Conservation (phyloP, 176 grass and related monocot genomes). For the Ensete ventricosum region DNA sequence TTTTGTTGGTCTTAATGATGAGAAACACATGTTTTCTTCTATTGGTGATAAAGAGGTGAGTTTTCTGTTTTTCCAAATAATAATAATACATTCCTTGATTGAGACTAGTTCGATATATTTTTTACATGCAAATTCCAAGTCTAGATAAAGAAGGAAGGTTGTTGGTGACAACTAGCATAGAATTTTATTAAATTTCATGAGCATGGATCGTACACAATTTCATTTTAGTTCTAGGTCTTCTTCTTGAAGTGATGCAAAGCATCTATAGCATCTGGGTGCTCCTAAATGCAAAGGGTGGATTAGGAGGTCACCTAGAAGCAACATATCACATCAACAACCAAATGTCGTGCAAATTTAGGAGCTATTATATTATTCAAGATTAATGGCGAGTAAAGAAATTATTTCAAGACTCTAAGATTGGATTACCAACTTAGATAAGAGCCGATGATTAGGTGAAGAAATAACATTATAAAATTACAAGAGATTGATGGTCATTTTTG, state of each 20-base stretch:
- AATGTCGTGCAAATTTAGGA: too few relatives aligned
- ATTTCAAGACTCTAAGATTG: too few relatives aligned
- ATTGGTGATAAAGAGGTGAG: constrained; percentile 10
- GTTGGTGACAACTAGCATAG: neutral
- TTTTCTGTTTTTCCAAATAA: neutral
- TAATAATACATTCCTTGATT: neutral
- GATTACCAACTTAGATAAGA: too few relatives aligned
- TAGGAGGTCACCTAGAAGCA: neutral
- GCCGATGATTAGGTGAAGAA: too few relatives aligned
- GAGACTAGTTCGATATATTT: neutral
- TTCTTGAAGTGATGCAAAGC: neutral
- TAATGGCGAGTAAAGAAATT: too few relatives aligned
- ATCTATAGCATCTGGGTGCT: neutral
- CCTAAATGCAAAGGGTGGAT: neutral
- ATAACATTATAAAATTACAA: too few relatives aligned
- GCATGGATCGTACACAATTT: too few relatives aligned
- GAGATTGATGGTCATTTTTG: too few relatives aligned
- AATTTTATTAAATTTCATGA: too few relatives aligned
- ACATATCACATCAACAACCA: neutral
- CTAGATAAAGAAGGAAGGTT: too few relatives aligned
- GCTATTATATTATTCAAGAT: too few relatives aligned
- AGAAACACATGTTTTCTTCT: constrained; percentile 14
- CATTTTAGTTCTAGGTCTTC: too few relatives aligned
- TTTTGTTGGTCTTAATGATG: neutral
- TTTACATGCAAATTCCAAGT: neutral